Base-by-base conservation (phyloP, 140 eudicot genomes). In the Stevia rebaudiana region DNA sequence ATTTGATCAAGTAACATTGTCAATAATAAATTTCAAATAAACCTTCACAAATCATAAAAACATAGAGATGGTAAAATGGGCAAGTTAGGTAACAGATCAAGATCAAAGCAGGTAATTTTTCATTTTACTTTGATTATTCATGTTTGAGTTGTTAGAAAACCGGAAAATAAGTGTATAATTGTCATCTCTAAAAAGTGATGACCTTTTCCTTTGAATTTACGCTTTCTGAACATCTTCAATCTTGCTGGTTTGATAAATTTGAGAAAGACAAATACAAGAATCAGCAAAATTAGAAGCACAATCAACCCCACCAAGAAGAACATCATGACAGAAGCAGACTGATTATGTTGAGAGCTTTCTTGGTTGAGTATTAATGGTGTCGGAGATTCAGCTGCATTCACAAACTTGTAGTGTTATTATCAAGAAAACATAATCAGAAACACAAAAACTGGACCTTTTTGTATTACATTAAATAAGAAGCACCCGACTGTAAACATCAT, bases 251-350 rank as follows among this genome's bases (percentile, higher is more conserved):
- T 83, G 65, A 83, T 65, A 41, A 63, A 36, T 68, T 76, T 87
- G 37, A 75, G 70, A 59, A 76, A 73, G 49, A 81, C 19, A 22
- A 76, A 76, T 54, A 81, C 17, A 44, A 83, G 73, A 73, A 79
- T 52, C 43, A 83, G 36, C 77, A 87, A 35, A 21, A 81, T 44
- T 16, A 79, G 61, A 17, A 87, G 79, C 71, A 81, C 68, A 33
- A 87, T 68, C 59, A 74, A 37, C 16, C 77, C 88, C 30, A 87
- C 95, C n/a, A 87, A 74, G 58, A 83, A 65, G 52, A 83, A 58
- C 76, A 67, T 74, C 15, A 83, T 35, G 60, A 76, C 67, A 2
- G 76, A 2, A 9, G 84, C 58, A 22, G 72, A 53, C 49, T 77
- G 75, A 57, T 76, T 51, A 18, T 62, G 66, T 1, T 36, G 1